A percentile compares a stretch with the other conserved stretches of the same genome.
phyloP scores from a whole-genome alignment of 495 filamentous ascomycete genomes.

The Neurospora sp. region DNA sequence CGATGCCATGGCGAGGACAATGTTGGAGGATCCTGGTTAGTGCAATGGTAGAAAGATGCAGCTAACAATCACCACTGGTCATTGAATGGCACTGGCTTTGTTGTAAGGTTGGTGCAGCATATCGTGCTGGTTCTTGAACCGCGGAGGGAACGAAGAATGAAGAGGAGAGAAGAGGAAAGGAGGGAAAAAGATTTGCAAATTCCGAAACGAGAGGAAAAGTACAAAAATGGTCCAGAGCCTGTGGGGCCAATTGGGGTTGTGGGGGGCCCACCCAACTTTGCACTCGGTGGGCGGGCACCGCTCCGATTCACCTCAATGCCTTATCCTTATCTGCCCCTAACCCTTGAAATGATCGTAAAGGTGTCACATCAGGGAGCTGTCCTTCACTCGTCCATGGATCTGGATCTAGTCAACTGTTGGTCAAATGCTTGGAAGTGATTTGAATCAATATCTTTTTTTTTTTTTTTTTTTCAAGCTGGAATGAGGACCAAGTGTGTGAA shows the following conservation, averaged over 20 bases:
- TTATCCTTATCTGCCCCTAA: background rate
- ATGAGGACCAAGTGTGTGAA: background rate
- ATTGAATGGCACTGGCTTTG: conserved; percentile 15
- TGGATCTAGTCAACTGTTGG: background rate
- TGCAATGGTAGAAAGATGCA: conserved; percentile 9
- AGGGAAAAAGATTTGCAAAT: conserved; percentile 2
- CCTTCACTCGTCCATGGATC: background rate
- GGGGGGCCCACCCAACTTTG: background rate
- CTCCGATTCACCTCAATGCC: background rate
- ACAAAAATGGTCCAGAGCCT: conserved; percentile 6
- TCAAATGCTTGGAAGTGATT: background rate
- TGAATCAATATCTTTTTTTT: background rate
- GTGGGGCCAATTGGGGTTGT: background rate
- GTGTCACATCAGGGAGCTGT: background rate
- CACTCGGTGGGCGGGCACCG: background rate
- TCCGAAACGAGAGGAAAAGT: background rate
- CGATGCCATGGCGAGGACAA: conserved; percentile 11
- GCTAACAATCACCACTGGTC: conserved; percentile 17
- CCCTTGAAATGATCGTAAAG: background rate
- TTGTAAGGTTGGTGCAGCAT: conserved; percentile 15
- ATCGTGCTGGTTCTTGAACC: conserved; percentile 4
- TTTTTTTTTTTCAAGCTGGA: background rate
- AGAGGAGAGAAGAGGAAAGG: conserved; percentile 2
- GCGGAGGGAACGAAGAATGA: conserved; percentile 6
- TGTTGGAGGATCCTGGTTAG: conserved; percentile 7